These are phyloP conservation scores for Drechmeria coniospora DNA, from an alignment of 2,329 filamentous ascomycete species.

Conservation along the genomic window DNA sequence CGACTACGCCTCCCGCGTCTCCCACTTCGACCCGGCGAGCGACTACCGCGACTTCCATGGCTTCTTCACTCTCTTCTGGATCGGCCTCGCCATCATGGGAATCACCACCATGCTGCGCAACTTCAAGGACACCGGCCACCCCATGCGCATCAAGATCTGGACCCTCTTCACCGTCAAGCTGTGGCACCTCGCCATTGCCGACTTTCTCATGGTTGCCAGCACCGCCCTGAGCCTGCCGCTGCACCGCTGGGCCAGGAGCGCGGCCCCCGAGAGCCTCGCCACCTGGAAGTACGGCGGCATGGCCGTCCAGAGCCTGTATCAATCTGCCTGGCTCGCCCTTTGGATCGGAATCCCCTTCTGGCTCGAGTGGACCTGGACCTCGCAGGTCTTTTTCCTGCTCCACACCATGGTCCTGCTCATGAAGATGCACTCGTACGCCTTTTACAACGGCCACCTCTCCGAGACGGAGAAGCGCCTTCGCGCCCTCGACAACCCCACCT, in stretches of 20 bases:
- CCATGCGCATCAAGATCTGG: slow-evolving; percentile 78
- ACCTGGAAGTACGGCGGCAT: slow-evolving; percentile 70
- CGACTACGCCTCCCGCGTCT: slow-evolving; percentile 78
- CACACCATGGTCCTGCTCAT: slow-evolving; percentile 87
- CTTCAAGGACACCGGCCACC: slow-evolving; percentile 82
- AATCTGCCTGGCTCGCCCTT: slow-evolving; percentile 60
- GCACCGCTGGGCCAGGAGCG: slow-evolving; percentile 48
- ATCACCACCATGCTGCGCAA: slow-evolving; percentile 88
- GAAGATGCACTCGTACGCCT: slow-evolving; percentile 98
- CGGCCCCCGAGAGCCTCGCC: slow-evolving; percentile 33
- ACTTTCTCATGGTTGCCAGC: slow-evolving; percentile 69
- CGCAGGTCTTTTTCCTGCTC: slow-evolving; percentile 85
- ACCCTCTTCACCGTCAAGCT: slow-evolving; percentile 75
- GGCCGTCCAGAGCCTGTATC: slow-evolving; percentile 67
- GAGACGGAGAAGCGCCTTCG: slow-evolving; percentile 71
- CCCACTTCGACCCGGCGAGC: slow-evolving; percentile 85
- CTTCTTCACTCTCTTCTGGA: slow-evolving; percentile 98
- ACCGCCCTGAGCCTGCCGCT: slow-evolving; percentile 59
- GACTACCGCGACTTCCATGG: slow-evolving; percentile 91
- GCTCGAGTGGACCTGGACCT: slow-evolving; percentile 88
- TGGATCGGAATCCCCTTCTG: slow-evolving; percentile 80
- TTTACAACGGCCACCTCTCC: slow-evolving; percentile 91
- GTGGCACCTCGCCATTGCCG: slow-evolving; percentile 70
- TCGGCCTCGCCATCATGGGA: slow-evolving; percentile 90
- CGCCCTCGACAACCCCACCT: slow-evolving; percentile 61